Evolutionary conservation across 1,284 basidiomycete genomes (phyloP).

Genomic region (Kwoniella shivajii): DNA sequence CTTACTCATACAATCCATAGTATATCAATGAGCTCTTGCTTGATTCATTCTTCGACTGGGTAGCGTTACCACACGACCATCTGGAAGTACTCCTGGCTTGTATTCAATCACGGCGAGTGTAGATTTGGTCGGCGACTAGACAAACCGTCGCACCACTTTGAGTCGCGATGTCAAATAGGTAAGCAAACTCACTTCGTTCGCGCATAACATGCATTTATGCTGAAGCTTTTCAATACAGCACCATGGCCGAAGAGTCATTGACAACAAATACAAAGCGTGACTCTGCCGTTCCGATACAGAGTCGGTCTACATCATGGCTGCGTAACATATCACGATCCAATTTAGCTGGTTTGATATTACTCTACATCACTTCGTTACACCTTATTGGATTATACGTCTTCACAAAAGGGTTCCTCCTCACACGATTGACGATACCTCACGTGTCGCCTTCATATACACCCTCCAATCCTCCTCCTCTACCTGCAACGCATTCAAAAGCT

Average conservation of each 20-base stretch:
- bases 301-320: conserved; percentile 30
- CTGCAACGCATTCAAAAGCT: conserved; percentile 72
- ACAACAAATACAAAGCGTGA: neutral
- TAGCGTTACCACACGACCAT: no score
- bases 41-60: no score
- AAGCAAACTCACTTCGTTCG: no score
- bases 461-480: conserved; percentile 56
- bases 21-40: no score
- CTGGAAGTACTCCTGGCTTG: no score
- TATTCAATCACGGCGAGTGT: no score
- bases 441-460: conserved; percentile 51
- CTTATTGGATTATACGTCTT: conserved; percentile 65
- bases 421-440: conserved; percentile 73
- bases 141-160: no score
- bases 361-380: conserved; percentile 62
- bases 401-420: conserved; percentile 83
- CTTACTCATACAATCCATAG: neutral
- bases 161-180: no score
- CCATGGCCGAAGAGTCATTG: neutral
- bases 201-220: no score
- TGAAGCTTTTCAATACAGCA: neutral
- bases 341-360: conserved; percentile 59
- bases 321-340: conserved; percentile 32
- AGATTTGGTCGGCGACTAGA: no score
- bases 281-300: conserved; percentile 9